Evolutionary conservation across 2,329 filamentous ascomycete genomes (phyloP), one percentile per base, ranked within the genome.

Genomic region (Cadophora sp.): DNA sequence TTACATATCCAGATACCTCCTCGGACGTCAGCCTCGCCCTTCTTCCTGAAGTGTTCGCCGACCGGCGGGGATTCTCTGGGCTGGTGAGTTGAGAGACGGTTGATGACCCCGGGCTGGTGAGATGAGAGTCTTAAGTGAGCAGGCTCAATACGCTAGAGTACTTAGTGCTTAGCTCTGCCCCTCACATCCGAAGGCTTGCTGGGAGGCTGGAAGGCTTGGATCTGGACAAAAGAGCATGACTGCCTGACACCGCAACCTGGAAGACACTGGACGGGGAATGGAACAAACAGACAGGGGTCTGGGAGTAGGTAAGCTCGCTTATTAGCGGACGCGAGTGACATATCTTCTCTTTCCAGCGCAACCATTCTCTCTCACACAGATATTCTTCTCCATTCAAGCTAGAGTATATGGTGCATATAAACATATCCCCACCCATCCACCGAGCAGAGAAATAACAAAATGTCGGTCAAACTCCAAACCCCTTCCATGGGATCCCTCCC

Each of bases 401-500:
- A 14, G 14, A 16, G 16, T 43, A n/a, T n/a, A n/a, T n/a, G n/a
- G n/a, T n/a, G 24, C 20, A 45, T 47, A 8, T 11, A 30, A 3
- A 30, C 4, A 39, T 33, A 11, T 45, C 3, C n/a, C 9, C 24
- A 22, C 2, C 9, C 4, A 8, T 20, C 11, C 45, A 48, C 7
- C 36, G 11, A 2, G 8, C 8, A 18, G 6, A 30, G 3, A 30
- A 30, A 30, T 30, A 48, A 18, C n/a, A 66, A 56, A 8, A 72
- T 72, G 70, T 58, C 67, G 18, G 56, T 62, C 18, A 67, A 65
- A 62, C 65, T 74, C 22, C 51, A 67, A 48, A 75, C 73, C 7
- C 33, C 59, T 8, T 24, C 59, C 20, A 66, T 70, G 3, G 45
- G 66, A 24, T 67, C 73, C 5, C 50, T 75, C 8, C 73, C 72